Conservation (phyloP, 164 flowering plant genomes). For the Aristolochia contorta region DNA sequence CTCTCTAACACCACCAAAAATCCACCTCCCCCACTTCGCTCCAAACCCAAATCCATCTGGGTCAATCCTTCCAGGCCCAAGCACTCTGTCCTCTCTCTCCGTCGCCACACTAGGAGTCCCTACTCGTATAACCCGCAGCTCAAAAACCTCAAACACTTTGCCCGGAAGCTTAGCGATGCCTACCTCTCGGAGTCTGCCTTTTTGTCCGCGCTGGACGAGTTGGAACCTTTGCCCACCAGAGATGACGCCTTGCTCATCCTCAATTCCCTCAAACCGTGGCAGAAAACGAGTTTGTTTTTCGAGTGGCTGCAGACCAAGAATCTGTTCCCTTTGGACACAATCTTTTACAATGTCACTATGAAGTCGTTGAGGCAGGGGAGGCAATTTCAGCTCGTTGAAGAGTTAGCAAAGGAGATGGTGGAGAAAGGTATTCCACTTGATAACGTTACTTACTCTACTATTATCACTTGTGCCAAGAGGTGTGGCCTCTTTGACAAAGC, state of each 20-base stretch:
- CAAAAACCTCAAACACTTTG: constrained; percentile 51
- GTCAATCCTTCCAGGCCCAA: constrained; percentile 76
- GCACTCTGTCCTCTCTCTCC: constrained; percentile 61
- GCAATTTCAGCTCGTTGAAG: constrained; percentile 64
- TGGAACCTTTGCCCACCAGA: constrained; percentile 50
- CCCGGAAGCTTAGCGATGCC: constrained; percentile 48
- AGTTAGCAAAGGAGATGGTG: constrained; percentile 74
- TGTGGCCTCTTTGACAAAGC: constrained; percentile 64
- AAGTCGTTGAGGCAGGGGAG: constrained; percentile 77
- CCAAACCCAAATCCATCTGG: constrained; percentile 84
- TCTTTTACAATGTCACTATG: constrained; percentile 84
- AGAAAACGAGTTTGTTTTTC: constrained; percentile 55
- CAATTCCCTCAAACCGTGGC: constrained; percentile 68
- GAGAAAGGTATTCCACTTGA: constrained; percentile 56
- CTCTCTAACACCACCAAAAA: constrained; percentile 8
- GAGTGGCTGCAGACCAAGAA: constrained; percentile 76
- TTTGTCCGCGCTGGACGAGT: constrained; percentile 30
- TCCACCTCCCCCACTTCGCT: constrained; percentile 22
- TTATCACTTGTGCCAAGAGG: constrained; percentile 88
- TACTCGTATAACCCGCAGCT: constrained; percentile 52
- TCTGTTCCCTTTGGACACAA: constrained; percentile 69
- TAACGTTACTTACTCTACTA: constrained; percentile 87
- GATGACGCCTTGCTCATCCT: constrained; percentile 70
- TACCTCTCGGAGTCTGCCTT: constrained; percentile 37
- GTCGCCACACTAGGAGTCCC: constrained; percentile 55